Base-by-base conservation (phyloP, 257 asterid genomes). In the Forsythia viridissima region DNA sequence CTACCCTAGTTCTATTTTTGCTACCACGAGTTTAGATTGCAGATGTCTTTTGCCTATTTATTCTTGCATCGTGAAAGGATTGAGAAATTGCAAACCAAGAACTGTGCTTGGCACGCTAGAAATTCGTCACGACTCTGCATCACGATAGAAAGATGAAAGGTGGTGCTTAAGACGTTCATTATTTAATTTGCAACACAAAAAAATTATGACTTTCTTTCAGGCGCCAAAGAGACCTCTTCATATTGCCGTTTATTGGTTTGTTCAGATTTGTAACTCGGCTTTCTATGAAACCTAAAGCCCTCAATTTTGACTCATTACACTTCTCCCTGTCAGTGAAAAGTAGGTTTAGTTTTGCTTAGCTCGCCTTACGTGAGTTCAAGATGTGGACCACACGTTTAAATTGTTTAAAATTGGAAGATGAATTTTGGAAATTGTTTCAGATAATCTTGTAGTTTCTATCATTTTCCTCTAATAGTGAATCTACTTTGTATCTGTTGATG, bases 11-110 rank as follows among this genome's bases (percentile, higher is more conserved):
- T 30, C 30, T 73, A 70, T 59, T 20, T 41, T 20, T 61, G 20
- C 4, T 20, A 6, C 71, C 52, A 30, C 20, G 69, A 71, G 75
- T 70, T 36, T 30, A 46, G 71, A 34, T 67, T 46, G 37, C n/a
- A 73, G 65, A 82, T 59, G 38, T 36, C 37, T 46, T 55, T 66
- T 48, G 20, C 61, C 36, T 73, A 57, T 59, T 63, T 7, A 66
- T 66, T 52, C 42, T 65, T 66, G 73, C 30, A 41, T 41, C 66
- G 12, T 1, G 7, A 66, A 38, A 66, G 48, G 44, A 12, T 69
- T 69, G 59, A 57, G 61, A 52, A 20, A 75, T 48, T 48, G 30
- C 30, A 57, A 69, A 61, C 46, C 46, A 52, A 52, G 51, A 37
- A 8, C 70, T 16, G 6, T 48, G 59, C 59, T 48, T 48, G n/a